Conservation (phyloP, 2,329 filamentous ascomycete species). For the Penicillium thymicola region DNA sequence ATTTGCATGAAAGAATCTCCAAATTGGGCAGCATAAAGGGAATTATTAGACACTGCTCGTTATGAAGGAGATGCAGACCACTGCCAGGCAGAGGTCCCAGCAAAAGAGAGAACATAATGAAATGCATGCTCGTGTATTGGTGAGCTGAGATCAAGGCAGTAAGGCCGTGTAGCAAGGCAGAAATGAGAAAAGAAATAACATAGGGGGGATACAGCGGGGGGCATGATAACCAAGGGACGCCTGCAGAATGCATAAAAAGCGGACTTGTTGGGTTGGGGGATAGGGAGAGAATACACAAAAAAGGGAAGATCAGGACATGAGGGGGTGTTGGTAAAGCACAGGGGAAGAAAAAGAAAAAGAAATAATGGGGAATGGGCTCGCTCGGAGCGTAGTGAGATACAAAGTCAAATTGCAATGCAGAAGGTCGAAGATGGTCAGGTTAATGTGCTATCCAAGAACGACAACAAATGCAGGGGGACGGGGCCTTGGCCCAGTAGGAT, state of each 20-base stretch:
- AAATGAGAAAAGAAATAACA: constrained; percentile 16
- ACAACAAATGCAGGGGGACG: constrained; percentile 20
- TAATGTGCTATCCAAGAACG: constrained; percentile 8
- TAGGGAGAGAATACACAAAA: constrained; percentile 16
- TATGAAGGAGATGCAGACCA: neutral
- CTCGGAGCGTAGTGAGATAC: constrained; percentile 20
- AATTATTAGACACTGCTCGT: constrained; percentile 17
- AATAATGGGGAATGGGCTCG: constrained; percentile 13
- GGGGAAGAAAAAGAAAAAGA: constrained; percentile 19
- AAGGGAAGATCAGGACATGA: constrained; percentile 22
- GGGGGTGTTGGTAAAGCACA: constrained; percentile 21
- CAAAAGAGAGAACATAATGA: neutral
- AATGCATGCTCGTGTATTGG: constrained; percentile 6
- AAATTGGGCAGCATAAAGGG: constrained; percentile 7
- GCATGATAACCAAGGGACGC: constrained; percentile 32
- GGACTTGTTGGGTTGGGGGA: constrained; percentile 10
- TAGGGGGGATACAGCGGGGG: constrained; percentile 18
- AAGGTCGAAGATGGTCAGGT: constrained; percentile 13
- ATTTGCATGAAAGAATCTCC: constrained; percentile 27
- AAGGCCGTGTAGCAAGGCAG: constrained; percentile 17
- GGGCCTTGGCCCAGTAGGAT: constrained; percentile 13
- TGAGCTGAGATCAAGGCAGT: constrained; percentile 5
- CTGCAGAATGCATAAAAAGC: constrained; percentile 38
- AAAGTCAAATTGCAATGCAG: constrained; percentile 16
- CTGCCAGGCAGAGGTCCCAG: neutral